These are phyloP conservation scores for Yamadazyma ubonensis DNA, from an alignment of 805 yeast genomes.

Conservation along the genomic window DNA sequence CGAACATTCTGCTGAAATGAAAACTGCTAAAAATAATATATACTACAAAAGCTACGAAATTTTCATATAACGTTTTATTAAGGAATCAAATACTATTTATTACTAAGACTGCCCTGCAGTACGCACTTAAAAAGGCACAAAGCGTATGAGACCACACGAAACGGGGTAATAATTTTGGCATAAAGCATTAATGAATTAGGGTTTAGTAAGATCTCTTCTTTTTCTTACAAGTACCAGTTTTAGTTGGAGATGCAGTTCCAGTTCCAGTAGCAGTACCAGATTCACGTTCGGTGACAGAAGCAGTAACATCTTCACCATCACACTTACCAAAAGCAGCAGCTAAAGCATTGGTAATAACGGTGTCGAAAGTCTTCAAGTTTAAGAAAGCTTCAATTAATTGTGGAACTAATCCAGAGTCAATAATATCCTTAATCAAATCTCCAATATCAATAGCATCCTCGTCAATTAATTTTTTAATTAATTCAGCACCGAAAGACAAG, in stretches of 20 bases:
- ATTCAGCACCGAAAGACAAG: slow-evolving; percentile 38
- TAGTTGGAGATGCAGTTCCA: slow-evolving; percentile 16
- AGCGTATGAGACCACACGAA: slow-evolving; percentile 3
- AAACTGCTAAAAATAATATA: too few species aligned
- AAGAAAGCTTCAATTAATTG: slow-evolving; percentile 38
- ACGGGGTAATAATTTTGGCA: slow-evolving; percentile 10
- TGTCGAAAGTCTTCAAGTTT: slow-evolving; percentile 35
- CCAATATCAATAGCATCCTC: slow-evolving; percentile 27
- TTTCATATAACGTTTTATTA: neutral
- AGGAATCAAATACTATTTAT: slow-evolving; percentile 1
- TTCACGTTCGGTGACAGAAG: slow-evolving; percentile 23
- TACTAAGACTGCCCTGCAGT: slow-evolving; percentile 13
- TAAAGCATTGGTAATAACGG: slow-evolving; percentile 42
- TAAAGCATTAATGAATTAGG: slow-evolving; percentile 10
- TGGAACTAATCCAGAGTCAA: slow-evolving; percentile 38
- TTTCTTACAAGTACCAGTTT: slow-evolving; percentile 19
- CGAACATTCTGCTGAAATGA: too few species aligned
- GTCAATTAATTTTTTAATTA: slow-evolving; percentile 31
- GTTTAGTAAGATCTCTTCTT: slow-evolving; percentile 27
- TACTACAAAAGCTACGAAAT: too few species aligned
- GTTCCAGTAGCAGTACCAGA: slow-evolving; percentile 20
- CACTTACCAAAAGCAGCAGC: slow-evolving; percentile 43
- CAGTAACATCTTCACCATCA: slow-evolving; percentile 27
- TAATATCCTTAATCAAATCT: slow-evolving; percentile 28
- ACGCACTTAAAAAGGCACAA: slow-evolving; percentile 9